Base-by-base conservation (phyloP, 352 stramenopile genomes). In the Globisporangium middletonii region DNA sequence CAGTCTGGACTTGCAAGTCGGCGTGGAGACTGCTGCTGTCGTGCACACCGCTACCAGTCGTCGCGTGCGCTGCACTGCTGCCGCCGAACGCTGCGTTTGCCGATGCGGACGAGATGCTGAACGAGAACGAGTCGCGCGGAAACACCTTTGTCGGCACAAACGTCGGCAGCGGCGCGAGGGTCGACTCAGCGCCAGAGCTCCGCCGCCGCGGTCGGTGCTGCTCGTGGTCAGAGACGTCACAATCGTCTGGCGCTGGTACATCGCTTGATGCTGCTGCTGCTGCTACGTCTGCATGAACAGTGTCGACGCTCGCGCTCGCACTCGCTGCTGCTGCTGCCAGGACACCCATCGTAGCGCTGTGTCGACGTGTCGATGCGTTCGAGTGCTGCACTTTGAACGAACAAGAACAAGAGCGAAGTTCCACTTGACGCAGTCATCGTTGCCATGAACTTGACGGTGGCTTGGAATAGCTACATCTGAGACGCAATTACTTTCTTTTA, bases 1-100 rank as follows among this genome's bases (percentile, higher is more conserved):
- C 28, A 2, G 57, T 53, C 9, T 42, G 57, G 30, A 9, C 19
- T 7, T 63, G 57, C 9, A 63, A 7, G 5, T 58, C 57, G 15
- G n/a, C 15, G n/a, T 49, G 46, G 23, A 27, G 42, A 9, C 27
- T 56, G 55, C 18, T 55, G 19, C 23, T 35, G 9, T 54, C 41
- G 15, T 49, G 45, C 8, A 41, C 15, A 18, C 1, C 4, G 0
- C 41, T 37, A 13, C 11, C 33, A 26, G 42, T 16, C 15, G 15
- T 33, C 9, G 41, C 33, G 2, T n/a, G 5, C 13, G n/a, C 1
- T 19, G 13, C 35, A 19, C 23, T n/a, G 33, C 45, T 53, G n/a
- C 4, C 27, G 1, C 45, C 26, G 3, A 8, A 0, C 16, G 44
- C 45, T 37, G 33, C 33, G 33, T 38, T 38, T 8, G 33, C 12